Conservation (phyloP, 73 alveolate species). For the Tetrahymena elliotti region DNA sequence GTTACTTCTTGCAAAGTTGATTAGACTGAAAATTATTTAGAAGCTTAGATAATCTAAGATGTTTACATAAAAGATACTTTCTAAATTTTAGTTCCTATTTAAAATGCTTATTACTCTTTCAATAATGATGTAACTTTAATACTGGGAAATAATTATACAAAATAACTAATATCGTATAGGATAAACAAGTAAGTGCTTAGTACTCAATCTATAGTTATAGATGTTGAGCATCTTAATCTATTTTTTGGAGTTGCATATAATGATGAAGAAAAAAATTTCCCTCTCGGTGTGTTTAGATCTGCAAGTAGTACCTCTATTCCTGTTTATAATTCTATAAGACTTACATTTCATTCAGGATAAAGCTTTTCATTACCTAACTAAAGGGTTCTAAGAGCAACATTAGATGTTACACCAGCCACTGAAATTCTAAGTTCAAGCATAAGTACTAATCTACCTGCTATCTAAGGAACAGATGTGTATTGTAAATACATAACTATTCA, state of each 20-base stretch:
- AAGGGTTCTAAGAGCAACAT: not conserved
- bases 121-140: not conserved
- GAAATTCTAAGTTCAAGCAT: not conserved
- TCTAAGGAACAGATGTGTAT: not conserved
- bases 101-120: not conserved
- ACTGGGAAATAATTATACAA: not conserved
- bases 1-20: not conserved
- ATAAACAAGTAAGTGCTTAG: not conserved
- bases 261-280: not conserved
- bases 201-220: not conserved
- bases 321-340: not conserved
- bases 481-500: not conserved
- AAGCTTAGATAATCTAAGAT: not conserved
- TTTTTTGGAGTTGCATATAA: not conserved
- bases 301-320: not conserved
- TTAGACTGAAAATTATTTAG: not conserved
- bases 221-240: not conserved
- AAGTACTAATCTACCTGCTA: not conserved
- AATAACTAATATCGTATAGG: not conserved
- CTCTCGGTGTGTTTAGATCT: not conserved
- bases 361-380: not conserved
- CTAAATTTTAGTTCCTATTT: not conserved
- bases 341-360: not conserved
- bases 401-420: not conserved
- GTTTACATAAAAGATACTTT: not conserved